Base-by-base conservation (phyloP, 2,329 filamentous ascomycete species). In the Aspergillus udagawae region DNA sequence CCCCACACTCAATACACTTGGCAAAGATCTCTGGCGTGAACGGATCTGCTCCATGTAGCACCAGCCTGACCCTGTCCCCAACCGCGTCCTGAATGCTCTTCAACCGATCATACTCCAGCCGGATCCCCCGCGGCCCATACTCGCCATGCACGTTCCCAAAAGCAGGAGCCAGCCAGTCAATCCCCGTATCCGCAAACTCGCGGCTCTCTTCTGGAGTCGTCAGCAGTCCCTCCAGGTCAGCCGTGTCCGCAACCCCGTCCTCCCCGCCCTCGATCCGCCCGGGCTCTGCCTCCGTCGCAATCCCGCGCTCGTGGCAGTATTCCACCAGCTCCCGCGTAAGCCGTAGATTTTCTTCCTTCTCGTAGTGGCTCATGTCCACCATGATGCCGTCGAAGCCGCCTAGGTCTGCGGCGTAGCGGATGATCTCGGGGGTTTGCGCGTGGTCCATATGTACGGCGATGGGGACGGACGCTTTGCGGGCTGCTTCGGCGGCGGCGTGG, bases 81-180 rank as follows among this genome's bases (percentile, higher is more conserved):
- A 82, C 79, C 51, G 77, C 73, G 51, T 78, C 72, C 54, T 80
- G 75, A 54, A 86, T 82, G 4, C 71, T 70, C 44, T 73, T 67
- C 56, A 85, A 67, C 57, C 81, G 73, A 21, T 80, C 82, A 68
- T 84, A 87, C 65, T 89, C 86, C 20, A 88, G 71, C 68, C 81
- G 77, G 25, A 86, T 83, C 0, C 87, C 88, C 17, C 83, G 74
- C 0, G 84, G 81, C 0, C 87, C 87, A 72, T 91, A 91, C 64
- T 86, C 83, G 5, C 88, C 88, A 73, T 91, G 88, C 48, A 91
- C 85, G 65, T 91, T 91, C 3, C 88, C 88, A 74, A 91, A 90
- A 0, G 87, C 87, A 0, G 88, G 89, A 2, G 89, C 89, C 14
- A 92, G 76, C 76, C 87, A 87, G 65, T 91, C 86, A 66, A 91